Evolutionary conservation across 2,329 filamentous ascomycete genomes (phyloP).

Genomic region (Xylaria sp.): DNA sequence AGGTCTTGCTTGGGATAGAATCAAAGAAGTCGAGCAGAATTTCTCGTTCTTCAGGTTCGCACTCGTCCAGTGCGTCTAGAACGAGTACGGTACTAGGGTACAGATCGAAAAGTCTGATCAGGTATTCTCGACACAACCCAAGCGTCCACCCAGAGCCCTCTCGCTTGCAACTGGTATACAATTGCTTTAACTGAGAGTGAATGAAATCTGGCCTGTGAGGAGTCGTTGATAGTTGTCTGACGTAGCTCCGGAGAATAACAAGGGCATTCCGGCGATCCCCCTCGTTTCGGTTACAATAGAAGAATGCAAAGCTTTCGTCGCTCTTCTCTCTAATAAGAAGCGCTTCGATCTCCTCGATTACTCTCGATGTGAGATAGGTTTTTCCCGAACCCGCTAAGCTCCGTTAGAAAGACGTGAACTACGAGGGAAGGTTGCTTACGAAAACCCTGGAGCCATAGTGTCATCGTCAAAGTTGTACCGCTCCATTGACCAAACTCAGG

Average conservation of each 20-base stretch:
- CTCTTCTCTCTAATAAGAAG: background rate
- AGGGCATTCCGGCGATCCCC: slow-evolving; percentile 16
- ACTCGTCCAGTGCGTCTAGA: slow-evolving; percentile 20
- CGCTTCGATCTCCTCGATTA: slow-evolving; percentile 3
- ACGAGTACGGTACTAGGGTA: slow-evolving; percentile 12
- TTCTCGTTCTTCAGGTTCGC: background rate
- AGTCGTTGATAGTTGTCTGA: slow-evolving; percentile 20
- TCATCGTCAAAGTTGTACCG: slow-evolving; percentile 9
- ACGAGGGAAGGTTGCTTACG: slow-evolving; percentile 1
- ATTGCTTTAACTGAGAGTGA: background rate
- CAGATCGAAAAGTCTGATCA: slow-evolving; percentile 2
- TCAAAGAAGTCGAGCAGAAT: slow-evolving; percentile 15
- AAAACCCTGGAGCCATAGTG: slow-evolving; percentile 20
- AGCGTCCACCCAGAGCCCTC: slow-evolving; percentile 15
- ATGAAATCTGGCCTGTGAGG: background rate
- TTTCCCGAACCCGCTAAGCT: slow-evolving; percentile 18
- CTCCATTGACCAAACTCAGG: slow-evolving; percentile 17
- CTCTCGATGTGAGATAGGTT: slow-evolving; percentile 16
- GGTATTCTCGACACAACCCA: slow-evolving; percentile 6
- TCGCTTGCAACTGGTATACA: background rate
- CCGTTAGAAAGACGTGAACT: background rate
- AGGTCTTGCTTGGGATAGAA: slow-evolving; percentile 3
- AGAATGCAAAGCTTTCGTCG: slow-evolving; percentile 22
- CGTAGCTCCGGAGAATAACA: slow-evolving; percentile 16
- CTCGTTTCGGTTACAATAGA: slow-evolving; percentile 25